Percentiles rank a stretch among this genome's conserved stretches.
Evolutionary conservation across 768 basidiomycete genomes (phyloP).

Genomic region (Kwoniella dendrophila): DNA sequence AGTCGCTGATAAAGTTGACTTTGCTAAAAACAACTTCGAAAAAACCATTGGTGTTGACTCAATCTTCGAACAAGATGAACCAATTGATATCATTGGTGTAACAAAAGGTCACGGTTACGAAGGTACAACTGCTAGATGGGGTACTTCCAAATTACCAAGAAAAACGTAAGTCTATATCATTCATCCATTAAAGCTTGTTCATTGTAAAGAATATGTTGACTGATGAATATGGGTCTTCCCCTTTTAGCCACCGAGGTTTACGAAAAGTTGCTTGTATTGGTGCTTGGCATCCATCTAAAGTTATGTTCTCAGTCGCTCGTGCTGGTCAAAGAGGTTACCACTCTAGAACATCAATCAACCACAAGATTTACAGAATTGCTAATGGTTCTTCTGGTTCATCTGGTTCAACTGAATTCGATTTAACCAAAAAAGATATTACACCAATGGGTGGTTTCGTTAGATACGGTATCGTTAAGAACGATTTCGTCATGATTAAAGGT

Average conservation of each 20-base stretch:
- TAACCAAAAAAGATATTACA: constrained; percentile 67
- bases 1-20: constrained; percentile 95
- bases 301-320: constrained; percentile 99
- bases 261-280: constrained; percentile 83
- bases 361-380: constrained; percentile 77
- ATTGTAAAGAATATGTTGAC: too few relatives aligned
- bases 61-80: constrained; percentile 96
- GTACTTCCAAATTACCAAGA: constrained; percentile 96
- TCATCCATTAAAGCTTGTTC: background rate
- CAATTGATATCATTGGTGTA: constrained; percentile 93
- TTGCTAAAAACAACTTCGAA: constrained; percentile 90
- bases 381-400: constrained; percentile 73
- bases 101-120: constrained; percentile 99
- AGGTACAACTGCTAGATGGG: constrained; percentile 99
- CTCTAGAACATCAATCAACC: constrained; percentile 52
- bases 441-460: constrained; percentile 99
- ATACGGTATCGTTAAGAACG: constrained; percentile 98
- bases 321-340: constrained; percentile 93
- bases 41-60: constrained; percentile 83
- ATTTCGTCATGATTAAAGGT: constrained; percentile 96
- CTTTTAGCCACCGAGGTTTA: constrained; percentile 91
- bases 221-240: background rate
- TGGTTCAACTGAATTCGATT: constrained; percentile 91
- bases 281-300: constrained; percentile 65
- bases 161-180: constrained; percentile 63